Conservation (phyloP, 2,329 filamentous ascomycete genomes). For the Epichloe elymi region DNA sequence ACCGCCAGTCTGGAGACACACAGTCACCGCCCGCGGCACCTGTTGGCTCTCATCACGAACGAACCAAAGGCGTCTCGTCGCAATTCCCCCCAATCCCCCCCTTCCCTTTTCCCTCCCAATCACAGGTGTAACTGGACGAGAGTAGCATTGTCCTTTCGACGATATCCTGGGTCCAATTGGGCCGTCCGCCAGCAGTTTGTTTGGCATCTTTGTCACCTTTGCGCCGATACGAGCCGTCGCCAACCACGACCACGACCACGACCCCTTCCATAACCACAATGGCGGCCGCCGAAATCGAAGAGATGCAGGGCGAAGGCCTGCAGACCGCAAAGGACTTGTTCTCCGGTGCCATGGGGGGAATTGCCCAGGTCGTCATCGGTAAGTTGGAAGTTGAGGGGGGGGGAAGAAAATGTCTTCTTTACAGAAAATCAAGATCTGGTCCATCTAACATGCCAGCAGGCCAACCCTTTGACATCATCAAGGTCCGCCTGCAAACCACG, state of each 20-base stretch:
- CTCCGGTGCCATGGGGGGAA: constrained; percentile 77
- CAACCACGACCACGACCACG: not conserved
- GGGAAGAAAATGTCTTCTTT: not conserved
- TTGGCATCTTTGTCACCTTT: not conserved
- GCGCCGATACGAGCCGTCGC: not conserved
- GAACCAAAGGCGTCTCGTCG: not conserved
- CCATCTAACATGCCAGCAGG: constrained; percentile 25
- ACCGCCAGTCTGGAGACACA: not conserved
- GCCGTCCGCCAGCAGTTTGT: no score
- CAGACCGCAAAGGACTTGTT: constrained; percentile 80
- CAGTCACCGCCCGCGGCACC: not conserved
- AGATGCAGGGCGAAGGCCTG: constrained; percentile 19
- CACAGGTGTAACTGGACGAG: not conserved
- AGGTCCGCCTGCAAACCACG: constrained; percentile 89
- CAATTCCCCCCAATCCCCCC: no score
- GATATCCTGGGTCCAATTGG: not conserved
- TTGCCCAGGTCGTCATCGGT: constrained; percentile 92
- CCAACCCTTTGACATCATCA: constrained; percentile 81
- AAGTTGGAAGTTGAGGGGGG: constrained; percentile 11
- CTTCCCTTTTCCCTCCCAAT: not conserved
- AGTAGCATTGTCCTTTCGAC: not conserved
- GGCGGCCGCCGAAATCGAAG: constrained; percentile 4
- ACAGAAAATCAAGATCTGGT: no score
- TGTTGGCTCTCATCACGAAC: not conserved
- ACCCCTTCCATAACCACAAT: not conserved